Base-by-base conservation (phyloP, 78 protist species). In the Dictyostelium citrinum region DNA sequence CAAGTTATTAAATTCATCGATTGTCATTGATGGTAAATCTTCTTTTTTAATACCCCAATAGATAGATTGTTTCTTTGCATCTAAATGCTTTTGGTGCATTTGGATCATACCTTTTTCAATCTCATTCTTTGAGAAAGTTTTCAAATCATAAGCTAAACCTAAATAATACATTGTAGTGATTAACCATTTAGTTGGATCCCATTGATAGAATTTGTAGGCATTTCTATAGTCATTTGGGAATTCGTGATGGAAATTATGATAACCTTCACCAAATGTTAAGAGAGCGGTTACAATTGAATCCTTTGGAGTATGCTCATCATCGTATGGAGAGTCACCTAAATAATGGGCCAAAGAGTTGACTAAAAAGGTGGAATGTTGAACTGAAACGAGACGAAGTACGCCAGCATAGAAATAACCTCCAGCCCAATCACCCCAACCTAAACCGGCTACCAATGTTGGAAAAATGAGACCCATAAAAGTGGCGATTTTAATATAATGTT, bases 241-340 rank as follows among this genome's bases (percentile, higher is more conserved):
- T 77, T 90, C 96, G 84, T 97, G 98, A 79, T 97, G 98, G 98
- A 96, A 97, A 96, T 97, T 97, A 90, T 97, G 98, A 85, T 95
- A 97, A 20, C 98, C 98, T 83, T 97, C 98, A 22, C 98, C 98
- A 43, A 97, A 46, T n/a, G 98, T 95, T 29, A 97, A 67, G 7
- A 97, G 58, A 37, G 98, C 96, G n/a, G 96, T 92, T 27, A 92
- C 35, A 79, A 82, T 8, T 17, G 91, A 83, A 77, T 97, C 98
- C 5, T 7, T 27, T 46, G 98, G 85, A 9, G 95, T 43, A 79
- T 82, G 90, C 5, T 70, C 31, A 33, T 96, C 96, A 22, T 95
- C 80, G 82, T 78, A 97, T 45, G 96, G 61, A 6, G 92, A 67
- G 20, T n/a, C 75, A 37, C 98, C 98, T 24, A 84, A 33, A 71